Evolutionary conservation across 2,329 filamentous ascomycete genomes (phyloP).

Genomic region (Scopulariopsis brevicaulis): DNA sequence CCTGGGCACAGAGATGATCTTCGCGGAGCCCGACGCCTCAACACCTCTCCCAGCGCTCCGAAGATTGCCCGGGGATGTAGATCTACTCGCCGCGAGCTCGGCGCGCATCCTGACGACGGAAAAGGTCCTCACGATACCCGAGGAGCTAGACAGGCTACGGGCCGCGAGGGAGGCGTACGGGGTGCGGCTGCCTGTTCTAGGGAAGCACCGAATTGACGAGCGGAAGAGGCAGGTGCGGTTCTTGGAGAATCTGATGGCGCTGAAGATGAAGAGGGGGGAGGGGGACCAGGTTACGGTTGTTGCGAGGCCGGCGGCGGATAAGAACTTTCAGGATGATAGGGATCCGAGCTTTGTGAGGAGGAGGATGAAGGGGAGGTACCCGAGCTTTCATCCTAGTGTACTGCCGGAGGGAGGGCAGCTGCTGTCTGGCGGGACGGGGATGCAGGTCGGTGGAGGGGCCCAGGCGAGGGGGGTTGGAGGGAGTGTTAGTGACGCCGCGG

Average conservation of each 20-base stretch:
- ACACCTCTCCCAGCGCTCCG: constrained; percentile 31
- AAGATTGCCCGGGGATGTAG: constrained; percentile 46
- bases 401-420: constrained; percentile 8
- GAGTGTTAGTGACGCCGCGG: neutral
- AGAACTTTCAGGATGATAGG: constrained; percentile 26
- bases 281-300: constrained; percentile 53
- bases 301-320: constrained; percentile 30
- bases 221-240: constrained; percentile 42
- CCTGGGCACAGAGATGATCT: constrained; percentile 74
- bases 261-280: constrained; percentile 55
- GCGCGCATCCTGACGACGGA: constrained; percentile 59
- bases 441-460: neutral
- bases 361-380: constrained; percentile 4
- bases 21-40: constrained; percentile 35
- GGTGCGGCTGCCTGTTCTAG: constrained; percentile 29
- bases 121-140: constrained; percentile 36
- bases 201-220: constrained; percentile 33
- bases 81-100: constrained; percentile 60
- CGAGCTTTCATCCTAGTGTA: neutral
- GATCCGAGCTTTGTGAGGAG: constrained; percentile 22
- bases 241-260: constrained; percentile 50
- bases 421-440: constrained; percentile 2
- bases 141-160: constrained; percentile 25
- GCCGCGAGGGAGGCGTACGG: constrained; percentile 23
- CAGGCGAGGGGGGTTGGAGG: neutral